Evolutionary conservation across 1,284 basidiomycete species (phyloP), one percentile per base, ranked within the genome.

Genomic region (Ceratobasidium sp.): DNA sequence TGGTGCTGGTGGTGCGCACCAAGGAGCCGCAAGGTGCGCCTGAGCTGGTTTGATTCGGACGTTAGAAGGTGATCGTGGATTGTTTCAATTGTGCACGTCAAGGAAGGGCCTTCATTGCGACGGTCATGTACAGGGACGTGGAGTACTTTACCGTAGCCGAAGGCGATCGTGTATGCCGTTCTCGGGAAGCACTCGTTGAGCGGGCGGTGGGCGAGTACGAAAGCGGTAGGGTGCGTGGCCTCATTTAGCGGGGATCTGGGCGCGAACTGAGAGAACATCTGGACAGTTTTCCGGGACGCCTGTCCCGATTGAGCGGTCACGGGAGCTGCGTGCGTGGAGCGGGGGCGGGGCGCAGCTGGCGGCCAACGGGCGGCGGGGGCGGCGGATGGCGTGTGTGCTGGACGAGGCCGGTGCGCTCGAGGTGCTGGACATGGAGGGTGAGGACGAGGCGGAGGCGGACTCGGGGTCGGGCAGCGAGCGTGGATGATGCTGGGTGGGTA

Each of bases 351-450:
- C 87, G 73, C 84, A 83, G 53, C 80, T 92, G 76, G 87, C 89
- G 61, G 84, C 91, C 77, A 93, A 93, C 78, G 91, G 91, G 73
- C 83, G 88, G 78, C 81, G 80, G 11, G 89, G 90, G 74, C 87
- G 92, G 77, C 83, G 89, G 78, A 87, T 92, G 66, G 90, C 86
- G 18, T 91, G 90, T 79, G 85, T 92, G 72, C 79, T 92, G 78
- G 89, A 90, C 78, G 81, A 79, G 73, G 82, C 82, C 63, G 89
- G 89, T 75, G 83, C 81, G 75, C 79, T 92, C 82, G 90, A 93
- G 81, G 84, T 88, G 66, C 81, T 92, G 77, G 91, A 93, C 83
- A 83, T 93, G 81, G 91, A 91, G 81, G 88, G 85, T 64, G 84
- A 87, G 77, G 82, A 76, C 69, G 87, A 62, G 23, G 56, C 56